These are phyloP conservation scores for Boletus eberwhitei DNA, from an alignment of 768 basidiomycete species.

Conservation along the genomic window DNA sequence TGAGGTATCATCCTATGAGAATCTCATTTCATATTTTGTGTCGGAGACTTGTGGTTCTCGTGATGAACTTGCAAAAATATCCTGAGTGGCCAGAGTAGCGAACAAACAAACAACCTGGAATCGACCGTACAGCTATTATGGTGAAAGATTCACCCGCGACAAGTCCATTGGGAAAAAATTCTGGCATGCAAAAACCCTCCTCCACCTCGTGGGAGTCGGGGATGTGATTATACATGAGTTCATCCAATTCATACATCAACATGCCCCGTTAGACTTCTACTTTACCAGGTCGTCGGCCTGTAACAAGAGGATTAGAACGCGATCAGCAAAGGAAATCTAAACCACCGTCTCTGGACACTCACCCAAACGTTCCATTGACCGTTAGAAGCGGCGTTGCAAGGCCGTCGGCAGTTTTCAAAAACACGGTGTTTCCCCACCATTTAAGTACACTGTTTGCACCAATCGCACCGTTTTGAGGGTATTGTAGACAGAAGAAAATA, in stretches of 20 bases:
- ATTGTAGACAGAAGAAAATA: slow-evolving; percentile 63
- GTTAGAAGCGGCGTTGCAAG: slow-evolving; percentile 6
- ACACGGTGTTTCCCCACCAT: slow-evolving; percentile 70
- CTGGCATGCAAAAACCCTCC: no score
- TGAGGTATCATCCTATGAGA: no score
- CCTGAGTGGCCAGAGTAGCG: no score
- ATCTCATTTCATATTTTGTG: no score
- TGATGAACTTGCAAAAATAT: no score
- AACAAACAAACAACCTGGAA: no score
- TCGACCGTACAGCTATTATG: no score
- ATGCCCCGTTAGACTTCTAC: no score
- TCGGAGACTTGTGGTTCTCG: no score
- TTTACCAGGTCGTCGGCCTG: slow-evolving; percentile 19
- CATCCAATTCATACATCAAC: not conserved
- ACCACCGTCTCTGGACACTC: not conserved
- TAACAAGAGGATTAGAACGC: not conserved
- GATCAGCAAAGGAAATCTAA: not conserved
- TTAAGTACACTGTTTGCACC: slow-evolving; percentile 48
- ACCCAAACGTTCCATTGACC: slow-evolving; percentile 29
- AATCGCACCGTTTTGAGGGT: slow-evolving; percentile 57
- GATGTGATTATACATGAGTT: not conserved
- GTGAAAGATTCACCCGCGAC: no score
- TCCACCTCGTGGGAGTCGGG: no score
- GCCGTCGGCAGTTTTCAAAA: slow-evolving; percentile 31
- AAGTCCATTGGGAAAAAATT: no score